Evolutionary conservation across 352 stramenopile species (phyloP).

Genomic region (Phytophthora sp.): DNA sequence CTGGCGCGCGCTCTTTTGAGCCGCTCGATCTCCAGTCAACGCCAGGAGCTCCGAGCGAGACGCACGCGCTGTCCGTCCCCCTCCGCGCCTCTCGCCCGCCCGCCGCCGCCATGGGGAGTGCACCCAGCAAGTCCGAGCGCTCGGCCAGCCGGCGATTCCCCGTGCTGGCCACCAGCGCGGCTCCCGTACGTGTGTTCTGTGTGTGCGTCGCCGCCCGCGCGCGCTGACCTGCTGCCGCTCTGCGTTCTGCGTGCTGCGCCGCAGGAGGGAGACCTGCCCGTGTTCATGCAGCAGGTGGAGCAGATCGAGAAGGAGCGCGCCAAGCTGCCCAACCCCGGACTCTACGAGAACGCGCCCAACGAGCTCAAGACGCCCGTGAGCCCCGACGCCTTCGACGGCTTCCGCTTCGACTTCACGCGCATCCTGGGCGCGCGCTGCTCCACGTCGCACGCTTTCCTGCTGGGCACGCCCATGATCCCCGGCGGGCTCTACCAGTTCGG

Average conservation of each 20-base stretch:
- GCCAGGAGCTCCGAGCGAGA: slow-evolving; percentile 20
- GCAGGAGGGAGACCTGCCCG: slow-evolving; percentile 54
- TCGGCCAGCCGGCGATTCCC: slow-evolving; percentile 40
- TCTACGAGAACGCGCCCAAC: slow-evolving; percentile 87
- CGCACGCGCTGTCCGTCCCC: slow-evolving; percentile 18
- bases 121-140: slow-evolving; percentile 42
- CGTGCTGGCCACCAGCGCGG: slow-evolving; percentile 72
- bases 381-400: slow-evolving; percentile 84
- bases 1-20: slow-evolving; percentile 13
- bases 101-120: slow-evolving; percentile 53
- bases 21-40: slow-evolving; percentile 43
- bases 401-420: slow-evolving; percentile 89
- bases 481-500: slow-evolving; percentile 88
- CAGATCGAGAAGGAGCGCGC: slow-evolving; percentile 79
- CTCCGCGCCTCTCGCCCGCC: slow-evolving; percentile 8
- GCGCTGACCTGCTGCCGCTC: not conserved
- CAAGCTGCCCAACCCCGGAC: slow-evolving; percentile 76
- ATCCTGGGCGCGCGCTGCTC: slow-evolving; percentile 83
- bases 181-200: slow-evolving; percentile 50
- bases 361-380: slow-evolving; percentile 84
- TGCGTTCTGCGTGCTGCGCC: not conserved
- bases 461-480: slow-evolving; percentile 85
- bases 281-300: slow-evolving; percentile 86
- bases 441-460: slow-evolving; percentile 83
- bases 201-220: not conserved